A percentile compares a stretch with the other conserved stretches of the same genome.
phyloP scores from a whole-genome alignment of 768 basidiomycete species.

The Auriscalpium orientale region DNA sequence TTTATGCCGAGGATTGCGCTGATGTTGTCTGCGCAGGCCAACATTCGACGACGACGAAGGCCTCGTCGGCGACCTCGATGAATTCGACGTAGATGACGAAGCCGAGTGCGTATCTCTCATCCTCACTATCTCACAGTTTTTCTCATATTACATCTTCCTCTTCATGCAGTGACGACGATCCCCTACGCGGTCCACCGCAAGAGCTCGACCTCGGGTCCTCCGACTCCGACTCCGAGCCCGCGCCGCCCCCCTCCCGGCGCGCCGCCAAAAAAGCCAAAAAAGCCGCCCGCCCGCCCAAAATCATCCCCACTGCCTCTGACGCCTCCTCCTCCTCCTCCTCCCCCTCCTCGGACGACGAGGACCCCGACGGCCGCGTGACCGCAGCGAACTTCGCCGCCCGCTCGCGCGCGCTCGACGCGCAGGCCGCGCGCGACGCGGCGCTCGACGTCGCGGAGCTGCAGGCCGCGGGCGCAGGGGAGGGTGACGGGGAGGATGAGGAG shows the following conservation, averaged over 20 bases:
- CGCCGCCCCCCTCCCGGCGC: constrained; percentile 20
- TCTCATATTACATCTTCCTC: not conserved
- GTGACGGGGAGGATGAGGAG: constrained; percentile 46
- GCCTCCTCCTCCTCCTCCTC: constrained; percentile 26
- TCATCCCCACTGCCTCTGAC: constrained; percentile 45
- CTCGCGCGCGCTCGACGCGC: constrained; percentile 68
- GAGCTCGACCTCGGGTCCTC: constrained; percentile 62
- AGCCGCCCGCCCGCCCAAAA: constrained; percentile 37
- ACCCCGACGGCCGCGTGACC: constrained; percentile 49
- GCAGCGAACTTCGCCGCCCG: constrained; percentile 77
- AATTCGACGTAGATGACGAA: constrained; percentile 40
- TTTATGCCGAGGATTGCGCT: not conserved
- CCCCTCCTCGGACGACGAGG: constrained; percentile 24
- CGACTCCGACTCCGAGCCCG: constrained; percentile 39
- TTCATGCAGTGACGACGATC: constrained; percentile 40
- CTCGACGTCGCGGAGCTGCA: constrained; percentile 62
- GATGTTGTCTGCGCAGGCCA: constrained; percentile 25
- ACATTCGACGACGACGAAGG: constrained; percentile 42
- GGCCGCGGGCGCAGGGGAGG: constrained; percentile 37
- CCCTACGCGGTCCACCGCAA: constrained; percentile 41
- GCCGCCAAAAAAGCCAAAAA: constrained; percentile 48
- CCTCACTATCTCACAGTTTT: not conserved
- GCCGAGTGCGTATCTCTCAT: constrained; percentile 31
- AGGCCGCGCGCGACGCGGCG: constrained; percentile 59
- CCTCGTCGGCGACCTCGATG: constrained; percentile 41